Conservation (phyloP, 2,329 filamentous ascomycete genomes). For the Penicillium sp. region DNA sequence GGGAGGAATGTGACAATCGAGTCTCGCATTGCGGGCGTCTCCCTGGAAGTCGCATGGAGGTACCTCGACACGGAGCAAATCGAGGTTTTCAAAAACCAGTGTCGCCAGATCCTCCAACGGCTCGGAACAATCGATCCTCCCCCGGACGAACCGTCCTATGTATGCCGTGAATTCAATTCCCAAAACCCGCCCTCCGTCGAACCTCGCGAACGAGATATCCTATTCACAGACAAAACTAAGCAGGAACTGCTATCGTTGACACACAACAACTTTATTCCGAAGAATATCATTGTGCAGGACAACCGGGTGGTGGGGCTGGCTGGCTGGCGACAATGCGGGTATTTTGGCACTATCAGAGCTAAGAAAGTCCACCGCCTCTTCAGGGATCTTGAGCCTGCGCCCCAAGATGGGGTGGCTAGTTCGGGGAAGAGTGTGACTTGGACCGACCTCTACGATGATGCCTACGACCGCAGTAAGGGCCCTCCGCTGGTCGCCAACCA, state of each 20-base stretch:
- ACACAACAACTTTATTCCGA: constrained; percentile 37
- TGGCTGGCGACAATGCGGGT: constrained; percentile 41
- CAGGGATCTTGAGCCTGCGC: constrained; percentile 23
- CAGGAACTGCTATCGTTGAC: constrained; percentile 29
- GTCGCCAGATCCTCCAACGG: constrained; percentile 32
- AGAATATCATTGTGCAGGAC: constrained; percentile 38
- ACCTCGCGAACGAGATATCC: constrained; percentile 29
- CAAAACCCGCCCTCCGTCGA: constrained; percentile 22
- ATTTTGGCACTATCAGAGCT: constrained; percentile 36
- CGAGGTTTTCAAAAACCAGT: constrained; percentile 33
- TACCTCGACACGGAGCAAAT: constrained; percentile 35
- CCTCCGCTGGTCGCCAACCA: constrained; percentile 11
- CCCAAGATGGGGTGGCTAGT: constrained; percentile 9
- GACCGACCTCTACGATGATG: constrained; percentile 36
- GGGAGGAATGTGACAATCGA: constrained; percentile 40
- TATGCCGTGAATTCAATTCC: constrained; percentile 32
- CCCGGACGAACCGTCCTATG: constrained; percentile 31
- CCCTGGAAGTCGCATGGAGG: constrained; percentile 38
- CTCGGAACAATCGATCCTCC: constrained; percentile 25
- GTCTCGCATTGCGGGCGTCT: constrained; percentile 39
- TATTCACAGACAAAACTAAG: constrained; percentile 28
- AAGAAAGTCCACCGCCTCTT: constrained; percentile 32
- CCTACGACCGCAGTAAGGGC: constrained; percentile 15
- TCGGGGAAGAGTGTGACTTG: constrained; percentile 24
- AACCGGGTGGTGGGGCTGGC: constrained; percentile 37